These are phyloP conservation scores for Colletotrichum sp. DNA, from an alignment of 2,329 filamentous ascomycete genomes.

Conservation along the genomic window DNA sequence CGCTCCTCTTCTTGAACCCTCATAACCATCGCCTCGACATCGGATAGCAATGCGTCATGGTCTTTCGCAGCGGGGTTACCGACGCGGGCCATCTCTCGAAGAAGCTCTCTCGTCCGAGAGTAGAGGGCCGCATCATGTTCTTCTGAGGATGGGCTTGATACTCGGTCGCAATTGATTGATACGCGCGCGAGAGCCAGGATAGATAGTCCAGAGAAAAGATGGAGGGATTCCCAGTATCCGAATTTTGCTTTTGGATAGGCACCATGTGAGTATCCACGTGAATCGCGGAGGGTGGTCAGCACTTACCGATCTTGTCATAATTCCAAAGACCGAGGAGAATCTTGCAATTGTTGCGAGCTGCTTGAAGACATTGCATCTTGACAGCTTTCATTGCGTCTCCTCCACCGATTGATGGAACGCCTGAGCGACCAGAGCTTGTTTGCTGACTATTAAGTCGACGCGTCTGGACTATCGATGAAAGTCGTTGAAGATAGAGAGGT, in stretches of 20 bases:
- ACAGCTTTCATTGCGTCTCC: neutral
- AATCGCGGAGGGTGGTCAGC: neutral
- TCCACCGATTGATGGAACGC: neutral
- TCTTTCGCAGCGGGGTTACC: constrained; percentile 20
- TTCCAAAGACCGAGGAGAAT: constrained; percentile 14
- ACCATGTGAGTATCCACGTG: neutral
- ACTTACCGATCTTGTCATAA: constrained; percentile 17
- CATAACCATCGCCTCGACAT: constrained; percentile 21
- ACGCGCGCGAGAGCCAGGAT: constrained; percentile 22
- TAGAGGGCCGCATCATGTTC: constrained; percentile 7
- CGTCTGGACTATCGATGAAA: neutral
- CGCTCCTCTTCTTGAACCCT: neutral
- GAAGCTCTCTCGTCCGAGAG: neutral
- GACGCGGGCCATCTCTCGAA: constrained; percentile 15
- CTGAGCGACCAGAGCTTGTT: neutral
- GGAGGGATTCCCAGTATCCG: constrained; percentile 29
- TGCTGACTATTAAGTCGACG: neutral
- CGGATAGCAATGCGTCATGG: constrained; percentile 16
- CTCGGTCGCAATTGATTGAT: neutral
- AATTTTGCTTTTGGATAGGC: constrained; percentile 18
- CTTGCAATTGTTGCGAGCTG: constrained; percentile 16
- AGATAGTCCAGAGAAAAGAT: constrained; percentile 27
- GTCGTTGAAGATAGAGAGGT: constrained; percentile 19
- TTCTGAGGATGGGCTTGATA: neutral
- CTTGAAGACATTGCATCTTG: constrained; percentile 14